These are phyloP conservation scores for Saraca asoca DNA, from an alignment of 331 rosid species.

Conservation along the genomic window DNA sequence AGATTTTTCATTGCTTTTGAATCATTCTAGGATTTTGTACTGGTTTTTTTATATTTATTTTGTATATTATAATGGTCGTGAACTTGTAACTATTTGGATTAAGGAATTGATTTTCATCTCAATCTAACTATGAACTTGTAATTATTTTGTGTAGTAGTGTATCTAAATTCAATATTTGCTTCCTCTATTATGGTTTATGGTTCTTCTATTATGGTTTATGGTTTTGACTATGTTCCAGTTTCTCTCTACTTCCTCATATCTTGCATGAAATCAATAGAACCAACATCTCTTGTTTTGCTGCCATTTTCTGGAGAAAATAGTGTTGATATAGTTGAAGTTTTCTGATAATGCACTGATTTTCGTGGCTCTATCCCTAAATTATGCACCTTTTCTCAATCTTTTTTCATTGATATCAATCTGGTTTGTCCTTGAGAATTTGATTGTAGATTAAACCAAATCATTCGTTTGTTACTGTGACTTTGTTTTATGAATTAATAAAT, in stretches of 20 bases:
- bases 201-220: no score
- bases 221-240: slow-evolving; percentile 28
- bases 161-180: slow-evolving; percentile 23
- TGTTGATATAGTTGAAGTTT: slow-evolving; percentile 30
- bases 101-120: slow-evolving; percentile 17
- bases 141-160: slow-evolving; percentile 4
- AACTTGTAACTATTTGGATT: no score
- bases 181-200: not conserved
- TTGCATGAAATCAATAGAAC: slow-evolving; percentile 7
- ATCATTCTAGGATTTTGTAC: no score
- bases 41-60: no score
- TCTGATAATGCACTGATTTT: slow-evolving; percentile 42
- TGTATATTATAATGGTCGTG: no score
- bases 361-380: not conserved
- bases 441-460: no score
- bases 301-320: slow-evolving; percentile 24
- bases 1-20: no score
- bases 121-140: slow-evolving; percentile 5
- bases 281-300: slow-evolving; percentile 6
- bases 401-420: slow-evolving; percentile 15
- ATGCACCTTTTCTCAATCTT: slow-evolving; percentile 27
- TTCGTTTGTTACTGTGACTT: no score
- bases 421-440: no score
- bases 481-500: no score
- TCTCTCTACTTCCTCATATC: slow-evolving; percentile 24